A percentile compares a stretch with the other conserved stretches of the same genome.
These are phyloP conservation scores for Cordyceps pruinosa DNA, from an alignment of 2,329 filamentous ascomycete species.

Conservation along the genomic window DNA sequence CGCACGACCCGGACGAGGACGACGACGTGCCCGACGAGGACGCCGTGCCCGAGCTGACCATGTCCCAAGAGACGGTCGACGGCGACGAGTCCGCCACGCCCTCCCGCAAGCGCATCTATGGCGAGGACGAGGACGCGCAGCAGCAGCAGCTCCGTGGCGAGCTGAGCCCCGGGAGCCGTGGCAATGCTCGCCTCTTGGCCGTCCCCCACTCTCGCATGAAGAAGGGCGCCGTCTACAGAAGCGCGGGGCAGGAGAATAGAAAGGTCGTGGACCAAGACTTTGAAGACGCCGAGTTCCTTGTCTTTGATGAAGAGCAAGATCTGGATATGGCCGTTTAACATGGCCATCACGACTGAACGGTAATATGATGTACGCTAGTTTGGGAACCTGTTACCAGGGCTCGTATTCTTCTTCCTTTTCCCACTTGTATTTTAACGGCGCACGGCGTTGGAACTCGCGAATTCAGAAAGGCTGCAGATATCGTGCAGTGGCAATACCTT, in stretches of 20 bases:
- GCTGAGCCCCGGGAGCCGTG: constrained; percentile 33
- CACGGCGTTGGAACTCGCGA: constrained; percentile 8
- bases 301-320: constrained; percentile 36
- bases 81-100: constrained; percentile 23
- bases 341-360: neutral
- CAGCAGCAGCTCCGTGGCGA: constrained; percentile 29
- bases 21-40: constrained; percentile 27
- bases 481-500: neutral
- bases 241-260: constrained; percentile 41
- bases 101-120: constrained; percentile 43
- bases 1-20: constrained; percentile 25
- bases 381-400: neutral
- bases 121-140: constrained; percentile 35
- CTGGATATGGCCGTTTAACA: constrained; percentile 27
- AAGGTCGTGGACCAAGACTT: constrained; percentile 51
- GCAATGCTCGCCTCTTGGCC: constrained; percentile 41
- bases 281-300: constrained; percentile 61
- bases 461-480: constrained; percentile 4
- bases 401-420: neutral
- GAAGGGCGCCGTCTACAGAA: constrained; percentile 19
- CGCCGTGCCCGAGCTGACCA: constrained; percentile 41
- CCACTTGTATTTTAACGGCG: neutral
- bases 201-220: constrained; percentile 32
- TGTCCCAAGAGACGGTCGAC: constrained; percentile 48
- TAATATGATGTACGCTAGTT: constrained; percentile 5